Conservation (phyloP, 2,329 filamentous ascomycete species). For the Daldinia sp. region DNA sequence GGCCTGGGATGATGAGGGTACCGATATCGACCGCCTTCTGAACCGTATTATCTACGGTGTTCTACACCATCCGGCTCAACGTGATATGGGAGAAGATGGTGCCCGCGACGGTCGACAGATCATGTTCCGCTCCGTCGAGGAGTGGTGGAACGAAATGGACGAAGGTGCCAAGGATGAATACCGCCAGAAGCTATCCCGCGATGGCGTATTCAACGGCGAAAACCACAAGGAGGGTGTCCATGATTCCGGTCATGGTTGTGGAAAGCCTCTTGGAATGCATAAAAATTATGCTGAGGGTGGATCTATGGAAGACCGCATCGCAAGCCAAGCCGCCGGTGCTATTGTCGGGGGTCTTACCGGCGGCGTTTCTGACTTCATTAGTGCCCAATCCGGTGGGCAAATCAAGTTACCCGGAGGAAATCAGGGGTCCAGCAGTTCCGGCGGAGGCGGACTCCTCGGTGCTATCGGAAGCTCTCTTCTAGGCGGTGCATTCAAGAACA, state of each 20-base stretch:
- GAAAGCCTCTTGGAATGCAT: slow-evolving; percentile 79
- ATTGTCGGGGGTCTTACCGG: slow-evolving; percentile 67
- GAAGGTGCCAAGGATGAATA: slow-evolving; percentile 71
- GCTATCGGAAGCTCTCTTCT: slow-evolving; percentile 73
- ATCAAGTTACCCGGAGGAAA: slow-evolving; percentile 36
- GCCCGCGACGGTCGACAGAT: slow-evolving; percentile 73
- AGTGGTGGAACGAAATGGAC: slow-evolving; percentile 81
- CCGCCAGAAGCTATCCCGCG: slow-evolving; percentile 76
- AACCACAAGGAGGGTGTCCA: slow-evolving; percentile 89
- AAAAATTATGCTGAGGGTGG: slow-evolving; percentile 65
- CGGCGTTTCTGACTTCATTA: slow-evolving; percentile 57
- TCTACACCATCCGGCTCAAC: slow-evolving; percentile 87
- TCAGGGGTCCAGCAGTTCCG: slow-evolving; percentile 68
- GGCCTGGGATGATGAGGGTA: slow-evolving; percentile 80
- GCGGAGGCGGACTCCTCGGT: slow-evolving; percentile 74
- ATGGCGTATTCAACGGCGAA: slow-evolving; percentile 77
- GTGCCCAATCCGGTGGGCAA: slow-evolving; percentile 54
- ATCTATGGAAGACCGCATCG: slow-evolving; percentile 64
- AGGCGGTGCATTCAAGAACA: slow-evolving; percentile 64
- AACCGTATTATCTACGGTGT: slow-evolving; percentile 82
- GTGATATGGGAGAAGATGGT: slow-evolving; percentile 73
- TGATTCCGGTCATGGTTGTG: slow-evolving; percentile 85
- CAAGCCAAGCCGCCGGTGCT: slow-evolving; percentile 62
- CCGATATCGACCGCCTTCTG: slow-evolving; percentile 74
- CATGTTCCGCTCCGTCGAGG: slow-evolving; percentile 82